Percentiles rank a stretch among this genome's conserved stretches.
phyloP scores from a whole-genome alignment of 169 alveolate species.

The Cyclospora cayetanensis region DNA sequence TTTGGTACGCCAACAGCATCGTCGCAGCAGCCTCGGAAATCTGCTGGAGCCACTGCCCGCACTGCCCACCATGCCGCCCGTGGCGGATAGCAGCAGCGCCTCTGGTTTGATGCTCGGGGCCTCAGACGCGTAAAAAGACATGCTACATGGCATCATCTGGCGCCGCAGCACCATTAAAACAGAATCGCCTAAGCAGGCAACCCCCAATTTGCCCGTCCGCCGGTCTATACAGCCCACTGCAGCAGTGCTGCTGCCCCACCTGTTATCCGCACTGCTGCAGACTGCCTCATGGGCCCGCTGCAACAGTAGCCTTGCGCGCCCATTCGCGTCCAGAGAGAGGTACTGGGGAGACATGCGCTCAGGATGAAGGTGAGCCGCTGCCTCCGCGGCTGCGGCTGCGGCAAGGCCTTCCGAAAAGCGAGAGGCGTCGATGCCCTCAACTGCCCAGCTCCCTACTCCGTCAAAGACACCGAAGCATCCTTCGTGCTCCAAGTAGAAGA shows the following conservation, averaged over 20 bases:
- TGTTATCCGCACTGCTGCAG: conserved; percentile 75
- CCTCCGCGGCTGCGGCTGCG: conserved; percentile 70
- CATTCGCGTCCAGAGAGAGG: conserved; percentile 73
- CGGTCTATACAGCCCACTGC: conserved; percentile 79
- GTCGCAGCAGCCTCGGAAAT: conserved; percentile 76
- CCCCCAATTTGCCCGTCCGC: conserved; percentile 77
- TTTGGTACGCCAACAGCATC: conserved; percentile 75
- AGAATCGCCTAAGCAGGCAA: conserved; percentile 79
- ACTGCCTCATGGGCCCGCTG: conserved; percentile 75
- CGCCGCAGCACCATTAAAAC: conserved; percentile 78
- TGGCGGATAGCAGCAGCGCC: conserved; percentile 62
- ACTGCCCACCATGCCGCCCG: background rate
- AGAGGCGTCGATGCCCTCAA: conserved; percentile 81
- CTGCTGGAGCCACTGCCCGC: conserved; percentile 32
- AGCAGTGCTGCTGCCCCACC: conserved; percentile 82
- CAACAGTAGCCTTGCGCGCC: conserved; percentile 75
- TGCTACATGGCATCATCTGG: conserved; percentile 76
- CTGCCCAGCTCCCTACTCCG: conserved; percentile 83
- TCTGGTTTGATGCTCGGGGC: conserved; percentile 69
- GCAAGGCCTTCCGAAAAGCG: conserved; percentile 79
- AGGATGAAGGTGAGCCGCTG: conserved; percentile 33
- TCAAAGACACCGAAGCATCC: conserved; percentile 82
- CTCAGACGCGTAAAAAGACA: conserved; percentile 71
- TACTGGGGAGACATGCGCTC: background rate
- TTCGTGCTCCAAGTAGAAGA: conserved; percentile 74